These are phyloP conservation scores for Dipteronia sinensis DNA, from an alignment of 345 rosid genomes.

Conservation along the genomic window DNA sequence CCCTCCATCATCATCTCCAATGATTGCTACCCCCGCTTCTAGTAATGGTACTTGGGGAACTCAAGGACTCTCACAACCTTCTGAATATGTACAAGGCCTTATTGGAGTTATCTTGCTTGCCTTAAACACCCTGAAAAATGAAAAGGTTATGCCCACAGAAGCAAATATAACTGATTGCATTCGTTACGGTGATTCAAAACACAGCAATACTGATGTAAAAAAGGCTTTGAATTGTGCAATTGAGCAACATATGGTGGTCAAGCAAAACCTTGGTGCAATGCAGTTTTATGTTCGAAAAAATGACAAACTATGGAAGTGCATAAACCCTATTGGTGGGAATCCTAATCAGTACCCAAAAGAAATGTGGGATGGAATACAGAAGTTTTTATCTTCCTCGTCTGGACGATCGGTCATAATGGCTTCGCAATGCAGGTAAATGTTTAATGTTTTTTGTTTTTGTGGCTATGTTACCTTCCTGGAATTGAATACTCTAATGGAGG, in stretches of 20 bases:
- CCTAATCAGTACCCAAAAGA: constrained; percentile 55
- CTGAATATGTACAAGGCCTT: constrained; percentile 79
- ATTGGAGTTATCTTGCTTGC: constrained; percentile 78
- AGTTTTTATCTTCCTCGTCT: constrained; percentile 54
- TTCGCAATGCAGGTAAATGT: constrained; percentile 69
- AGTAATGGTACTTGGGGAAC: constrained; percentile 54
- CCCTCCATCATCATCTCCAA: constrained; percentile 28
- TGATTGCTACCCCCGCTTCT: constrained; percentile 27
- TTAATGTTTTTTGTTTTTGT: neutral
- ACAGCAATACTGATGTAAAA: constrained; percentile 57
- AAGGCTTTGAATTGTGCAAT: constrained; percentile 72
- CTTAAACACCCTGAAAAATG: constrained; percentile 68
- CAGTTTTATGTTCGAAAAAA: constrained; percentile 68
- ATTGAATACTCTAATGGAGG: neutral
- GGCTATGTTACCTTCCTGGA: neutral
- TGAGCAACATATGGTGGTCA: constrained; percentile 63
- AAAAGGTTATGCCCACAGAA: constrained; percentile 74
- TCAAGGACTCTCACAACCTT: constrained; percentile 53
- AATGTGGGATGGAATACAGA: constrained; percentile 65
- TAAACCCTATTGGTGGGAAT: constrained; percentile 65
- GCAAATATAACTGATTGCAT: constrained; percentile 74
- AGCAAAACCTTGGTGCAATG: constrained; percentile 50
- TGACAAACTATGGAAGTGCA: constrained; percentile 76
- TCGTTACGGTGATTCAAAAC: constrained; percentile 68
- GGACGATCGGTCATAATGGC: constrained; percentile 55